These are phyloP conservation scores for Trichosporon faecale DNA, from an alignment of 1,284 basidiomycete genomes.

Conservation along the genomic window DNA sequence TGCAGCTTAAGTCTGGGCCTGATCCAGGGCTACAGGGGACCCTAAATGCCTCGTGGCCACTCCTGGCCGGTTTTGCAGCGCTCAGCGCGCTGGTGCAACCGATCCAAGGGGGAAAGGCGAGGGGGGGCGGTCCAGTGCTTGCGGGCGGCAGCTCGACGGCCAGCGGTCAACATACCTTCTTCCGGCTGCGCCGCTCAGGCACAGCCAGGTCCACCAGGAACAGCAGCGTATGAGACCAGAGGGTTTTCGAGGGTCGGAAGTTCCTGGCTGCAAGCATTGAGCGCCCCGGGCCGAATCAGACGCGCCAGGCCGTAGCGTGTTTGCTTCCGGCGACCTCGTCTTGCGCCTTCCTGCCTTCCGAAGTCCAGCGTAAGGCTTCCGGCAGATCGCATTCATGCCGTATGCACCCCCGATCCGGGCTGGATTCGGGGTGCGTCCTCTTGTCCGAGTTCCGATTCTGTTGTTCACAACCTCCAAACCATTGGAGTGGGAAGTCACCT, in stretches of 20 bases:
- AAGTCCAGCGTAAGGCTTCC: neutral
- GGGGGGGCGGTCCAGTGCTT: too few species aligned
- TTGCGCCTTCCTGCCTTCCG: too few species aligned
- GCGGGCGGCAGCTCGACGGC: too few species aligned
- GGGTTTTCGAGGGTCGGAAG: neutral
- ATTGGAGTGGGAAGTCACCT: neutral
- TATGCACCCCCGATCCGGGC: neutral
- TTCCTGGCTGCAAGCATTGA: neutral
- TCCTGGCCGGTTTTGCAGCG: neutral
- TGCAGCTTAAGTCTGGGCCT: conserved; percentile 1
- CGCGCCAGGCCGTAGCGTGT: neutral
- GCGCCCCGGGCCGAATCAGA: neutral
- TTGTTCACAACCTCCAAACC: neutral
- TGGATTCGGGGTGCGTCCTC: neutral
- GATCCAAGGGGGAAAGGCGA: too few species aligned
- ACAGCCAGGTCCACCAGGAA: neutral
- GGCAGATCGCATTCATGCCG: neutral
- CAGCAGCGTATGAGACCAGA: neutral
- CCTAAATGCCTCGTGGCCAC: neutral
- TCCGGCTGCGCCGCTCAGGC: neutral
- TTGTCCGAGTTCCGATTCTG: neutral
- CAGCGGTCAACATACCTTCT: neutral
- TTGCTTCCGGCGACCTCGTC: neutral
- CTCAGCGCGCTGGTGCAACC: too few species aligned
- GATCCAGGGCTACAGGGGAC: neutral